Evolutionary conservation across 2,329 filamentous ascomycete species (phyloP), one percentile per base, ranked within the genome.

Genomic region (Tolypocladium pustulatum): DNA sequence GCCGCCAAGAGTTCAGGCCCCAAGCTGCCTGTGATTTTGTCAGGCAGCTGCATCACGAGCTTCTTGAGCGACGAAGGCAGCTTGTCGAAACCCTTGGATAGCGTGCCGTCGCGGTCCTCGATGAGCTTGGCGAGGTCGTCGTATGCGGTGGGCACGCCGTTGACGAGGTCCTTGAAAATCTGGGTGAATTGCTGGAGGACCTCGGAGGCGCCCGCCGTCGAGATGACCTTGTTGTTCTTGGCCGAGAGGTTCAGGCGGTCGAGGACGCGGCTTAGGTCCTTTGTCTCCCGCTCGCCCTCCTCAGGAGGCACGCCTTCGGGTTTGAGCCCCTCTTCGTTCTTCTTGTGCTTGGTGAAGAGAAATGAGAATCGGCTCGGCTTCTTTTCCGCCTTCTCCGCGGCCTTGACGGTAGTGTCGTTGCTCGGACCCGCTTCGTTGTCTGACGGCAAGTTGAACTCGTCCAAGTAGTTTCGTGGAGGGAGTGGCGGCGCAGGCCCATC

Each of bases 111-210:
- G 61, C 79, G 79, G 68, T 86, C 82, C 60, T 86, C 81, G 51
- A 87, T 72, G 27, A 88, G 78, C 17, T 69, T 67, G 3, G 78
- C 85, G n/a, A 99, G 86, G 70, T 99, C 94, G 68, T 88, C 82
- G 72, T 95, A 96, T 3, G 94, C 94, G 0, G 93, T 97, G 3
- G 94, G 94, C 1, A 91, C 94, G 61, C 94, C 94, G 69, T 91
- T 92, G 67, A 94, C 84, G 20, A 97, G 82, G 70, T 99, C 94
- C 70, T 93, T 94, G 68, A 99, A 88, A 38, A 97, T 87, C 58
- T 91, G 79, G 1, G 91, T 95, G 79, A 99, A 99, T 62, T 87
- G 85, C 57, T 85, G 83, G 56, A 96, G 83, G 36, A 96, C 81
- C 62, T 90, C 87, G 61, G 91, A 86, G 0, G 90, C 93, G 65